These are phyloP conservation scores for Fomes fomentarius DNA, from an alignment of 1,284 basidiomycete genomes.

Conservation along the genomic window DNA sequence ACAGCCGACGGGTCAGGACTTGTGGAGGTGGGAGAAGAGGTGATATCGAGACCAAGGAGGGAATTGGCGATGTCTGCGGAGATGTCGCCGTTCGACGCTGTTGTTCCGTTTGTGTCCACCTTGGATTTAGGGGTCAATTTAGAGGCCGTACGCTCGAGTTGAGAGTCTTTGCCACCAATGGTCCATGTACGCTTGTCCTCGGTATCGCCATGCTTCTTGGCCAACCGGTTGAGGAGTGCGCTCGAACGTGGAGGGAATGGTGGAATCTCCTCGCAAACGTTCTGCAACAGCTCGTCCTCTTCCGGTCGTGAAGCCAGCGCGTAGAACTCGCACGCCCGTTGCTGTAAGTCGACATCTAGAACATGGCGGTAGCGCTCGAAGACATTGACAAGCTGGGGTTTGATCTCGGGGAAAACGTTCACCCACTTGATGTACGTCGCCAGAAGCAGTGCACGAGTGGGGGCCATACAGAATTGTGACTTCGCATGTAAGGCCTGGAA, in stretches of 20 bases:
- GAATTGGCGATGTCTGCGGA: constrained; percentile 70
- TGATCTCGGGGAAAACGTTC: constrained; percentile 99
- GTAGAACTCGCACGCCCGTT: constrained; percentile 97
- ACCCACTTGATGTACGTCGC: constrained; percentile 99
- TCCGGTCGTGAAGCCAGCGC: constrained; percentile 82
- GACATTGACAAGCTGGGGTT: constrained; percentile 89
- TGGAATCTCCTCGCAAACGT: constrained; percentile 98
- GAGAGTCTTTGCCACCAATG: constrained; percentile 92
- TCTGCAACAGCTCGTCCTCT: constrained; percentile 91
- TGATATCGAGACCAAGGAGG: constrained; percentile 82
- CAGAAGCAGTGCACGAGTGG: constrained; percentile 90
- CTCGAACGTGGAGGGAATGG: constrained; percentile 96
- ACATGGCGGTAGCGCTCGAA: constrained; percentile 98
- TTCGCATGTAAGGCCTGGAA: constrained; percentile 95
- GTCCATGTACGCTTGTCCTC: constrained; percentile 96
- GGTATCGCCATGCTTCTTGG: constrained; percentile 87
- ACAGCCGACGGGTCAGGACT: constrained; percentile 22
- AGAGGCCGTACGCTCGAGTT: constrained; percentile 70
- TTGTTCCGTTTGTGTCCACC: constrained; percentile 29
- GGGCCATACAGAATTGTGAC: constrained; percentile 91
- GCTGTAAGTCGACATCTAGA: constrained; percentile 97
- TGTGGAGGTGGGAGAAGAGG: constrained; percentile 41
- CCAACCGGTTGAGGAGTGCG: constrained; percentile 83
- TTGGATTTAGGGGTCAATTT: constrained; percentile 52
- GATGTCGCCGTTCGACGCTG: constrained; percentile 33